phyloP scores from a whole-genome alignment of 2,329 filamentous ascomycete genomes.

The Emergomyces orientalis region DNA sequence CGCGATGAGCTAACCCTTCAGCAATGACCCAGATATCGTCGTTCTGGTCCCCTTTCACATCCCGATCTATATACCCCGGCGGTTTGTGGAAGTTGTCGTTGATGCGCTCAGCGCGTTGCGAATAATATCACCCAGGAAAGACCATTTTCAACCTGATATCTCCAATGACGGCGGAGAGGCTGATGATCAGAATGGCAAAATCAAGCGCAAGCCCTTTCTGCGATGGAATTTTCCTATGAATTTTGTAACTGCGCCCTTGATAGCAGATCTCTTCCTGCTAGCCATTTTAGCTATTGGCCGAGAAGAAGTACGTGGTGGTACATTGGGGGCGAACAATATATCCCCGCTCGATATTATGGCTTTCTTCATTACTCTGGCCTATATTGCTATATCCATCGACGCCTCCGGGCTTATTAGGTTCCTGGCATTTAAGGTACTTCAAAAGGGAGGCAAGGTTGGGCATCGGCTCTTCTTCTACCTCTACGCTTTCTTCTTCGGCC shows the following conservation, averaged over 20 bases:
- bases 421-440: constrained; percentile 60
- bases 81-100: constrained; percentile 39
- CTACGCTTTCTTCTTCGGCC: constrained; percentile 60
- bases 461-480: constrained; percentile 63
- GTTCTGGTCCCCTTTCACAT: constrained; percentile 62
- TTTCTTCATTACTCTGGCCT: constrained; percentile 65
- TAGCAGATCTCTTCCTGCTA: constrained; percentile 62
- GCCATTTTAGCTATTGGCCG: constrained; percentile 59
- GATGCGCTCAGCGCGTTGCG: constrained; percentile 40
- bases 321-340: constrained; percentile 56
- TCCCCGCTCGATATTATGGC: constrained; percentile 62
- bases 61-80: constrained; percentile 51
- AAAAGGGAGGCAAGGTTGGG: constrained; percentile 58
- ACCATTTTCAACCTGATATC: not conserved
- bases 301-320: constrained; percentile 59
- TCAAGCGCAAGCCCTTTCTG: constrained; percentile 34
- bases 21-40: constrained; percentile 46
- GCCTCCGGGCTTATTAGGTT: constrained; percentile 64
- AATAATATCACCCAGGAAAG: constrained; percentile 42
- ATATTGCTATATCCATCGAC: constrained; percentile 69
- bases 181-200: constrained; percentile 22
- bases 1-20: constrained; percentile 6
- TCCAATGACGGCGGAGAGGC: constrained; percentile 17
- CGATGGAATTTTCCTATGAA: constrained; percentile 55
- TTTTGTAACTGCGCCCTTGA: constrained; percentile 60